Evolutionary conservation across 2,329 filamentous ascomycete species (phyloP), one percentile per base, ranked within the genome.

Genomic region (Neurospora sp.): DNA sequence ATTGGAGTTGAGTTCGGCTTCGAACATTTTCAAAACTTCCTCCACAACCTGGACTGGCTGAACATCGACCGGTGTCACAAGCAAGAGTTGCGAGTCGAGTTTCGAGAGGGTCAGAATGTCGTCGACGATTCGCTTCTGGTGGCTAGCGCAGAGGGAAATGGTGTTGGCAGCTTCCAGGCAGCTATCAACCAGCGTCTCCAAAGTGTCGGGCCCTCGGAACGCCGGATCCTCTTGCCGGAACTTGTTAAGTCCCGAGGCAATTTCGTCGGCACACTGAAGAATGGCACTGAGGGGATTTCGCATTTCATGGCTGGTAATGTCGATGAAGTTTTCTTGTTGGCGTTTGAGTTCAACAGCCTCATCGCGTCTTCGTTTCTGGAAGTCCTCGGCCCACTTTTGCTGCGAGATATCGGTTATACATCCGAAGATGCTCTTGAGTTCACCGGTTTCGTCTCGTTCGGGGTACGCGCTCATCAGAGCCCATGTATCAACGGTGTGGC

Each of bases 371-470:
- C 89, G 86, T 75, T 87, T 92, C 78, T 96, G 92, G 40, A 93
- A 88, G 66, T 90, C 89, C 78, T 96, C 92, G 1, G 92, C 92
- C 84, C 90, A 90, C 78, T 96, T 97, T 77, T 96, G 92, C 69
- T 91, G 87, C 19, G 91, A 93, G 73, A 97, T 96, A 76, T 96
- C 92, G 0, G 92, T 95, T 68, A 96, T 90, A 76, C 89, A 91
- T 68, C 91, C 91, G 74, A 94, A 93, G 2, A 93, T 89, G 72
- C 89, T 88, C 80, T 92, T 92, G 68, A 93, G 83, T 37, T 82
- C 81, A 3, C 90, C 91, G 37, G 87, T 81, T 1, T 83, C 80
- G 71, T 90, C 85, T 75, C 86, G 90, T 74, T 94, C 91, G 0
- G 91, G 91, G 74, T 91, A 93, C 0, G 90, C 91, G 69, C 87